phyloP scores from a whole-genome alignment of 495 filamentous ascomycete species.

The Acidomyces sp. region DNA sequence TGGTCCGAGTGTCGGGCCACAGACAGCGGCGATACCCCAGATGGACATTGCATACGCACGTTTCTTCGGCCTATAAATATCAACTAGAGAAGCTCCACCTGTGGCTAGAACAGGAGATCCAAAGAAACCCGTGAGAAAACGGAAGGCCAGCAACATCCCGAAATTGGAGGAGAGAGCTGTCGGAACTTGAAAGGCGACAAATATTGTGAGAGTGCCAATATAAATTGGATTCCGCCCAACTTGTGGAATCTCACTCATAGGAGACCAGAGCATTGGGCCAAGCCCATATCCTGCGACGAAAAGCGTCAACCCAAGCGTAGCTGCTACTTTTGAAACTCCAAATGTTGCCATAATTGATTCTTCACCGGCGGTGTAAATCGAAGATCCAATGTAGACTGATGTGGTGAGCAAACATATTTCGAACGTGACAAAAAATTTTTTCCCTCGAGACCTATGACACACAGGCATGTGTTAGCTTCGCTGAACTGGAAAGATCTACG shows the following conservation, averaged over 20 bases:
- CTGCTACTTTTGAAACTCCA: slow-evolving; percentile 34
- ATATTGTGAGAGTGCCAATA: slow-evolving; percentile 34
- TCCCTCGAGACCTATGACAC: too few relatives aligned
- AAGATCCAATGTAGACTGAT: slow-evolving; percentile 36
- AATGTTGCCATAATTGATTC: slow-evolving; percentile 31
- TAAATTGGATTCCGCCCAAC: slow-evolving; percentile 41
- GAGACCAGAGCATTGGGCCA: slow-evolving; percentile 38
- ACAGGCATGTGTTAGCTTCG: too few relatives aligned
- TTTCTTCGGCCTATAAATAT: slow-evolving; percentile 27
- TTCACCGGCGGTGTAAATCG: slow-evolving; percentile 34
- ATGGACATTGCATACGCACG: slow-evolving; percentile 26
- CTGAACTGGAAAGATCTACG: too few relatives aligned
- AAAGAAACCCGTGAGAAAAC: slow-evolving; percentile 42
- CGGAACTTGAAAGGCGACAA: slow-evolving; percentile 40
- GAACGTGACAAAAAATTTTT: slow-evolving; percentile 34
- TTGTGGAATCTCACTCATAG: slow-evolving; percentile 38
- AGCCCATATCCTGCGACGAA: slow-evolving; percentile 37
- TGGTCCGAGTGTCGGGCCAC: slow-evolving; percentile 36
- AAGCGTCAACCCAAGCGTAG: slow-evolving; percentile 38
- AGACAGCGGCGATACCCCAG: slow-evolving; percentile 28
- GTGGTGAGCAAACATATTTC: slow-evolving; percentile 36
- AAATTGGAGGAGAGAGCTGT: slow-evolving; percentile 37
- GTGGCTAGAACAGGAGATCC: slow-evolving; percentile 40
- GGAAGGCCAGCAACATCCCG: slow-evolving; percentile 40
- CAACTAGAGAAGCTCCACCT: slow-evolving; percentile 40